Percentiles rank a stretch among this genome's conserved stretches.
phyloP scores from a whole-genome alignment of 2,329 filamentous ascomycete species.

The Dendryphion nanum region DNA sequence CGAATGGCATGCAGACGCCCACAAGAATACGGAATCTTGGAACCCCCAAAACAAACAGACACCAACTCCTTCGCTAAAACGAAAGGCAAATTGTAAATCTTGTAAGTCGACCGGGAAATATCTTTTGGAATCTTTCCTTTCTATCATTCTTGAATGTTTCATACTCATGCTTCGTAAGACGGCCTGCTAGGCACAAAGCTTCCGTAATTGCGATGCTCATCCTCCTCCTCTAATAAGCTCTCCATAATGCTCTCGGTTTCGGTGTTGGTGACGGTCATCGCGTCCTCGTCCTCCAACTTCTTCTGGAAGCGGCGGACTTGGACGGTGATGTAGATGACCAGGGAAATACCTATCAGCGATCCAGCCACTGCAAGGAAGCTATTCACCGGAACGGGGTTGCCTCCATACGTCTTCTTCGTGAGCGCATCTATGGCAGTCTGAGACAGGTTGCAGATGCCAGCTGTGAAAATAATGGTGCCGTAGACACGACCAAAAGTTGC shows the following conservation, averaged over 20 bases:
- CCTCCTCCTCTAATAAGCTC: slow-evolving; percentile 35
- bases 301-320: slow-evolving; percentile 31
- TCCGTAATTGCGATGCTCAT: slow-evolving; percentile 20
- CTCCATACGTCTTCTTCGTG: slow-evolving; percentile 67
- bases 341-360: slow-evolving; percentile 58
- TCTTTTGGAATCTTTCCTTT: too few relatives aligned
- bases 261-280: slow-evolving; percentile 64
- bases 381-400: slow-evolving; percentile 77
- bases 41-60: too few relatives aligned
- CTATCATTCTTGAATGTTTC: too few relatives aligned
- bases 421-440: slow-evolving; percentile 76
- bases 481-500: slow-evolving; percentile 87
- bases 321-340: slow-evolving; percentile 52
- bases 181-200: slow-evolving; percentile 3
- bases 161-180: too few relatives aligned
- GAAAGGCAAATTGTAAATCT: too few relatives aligned
- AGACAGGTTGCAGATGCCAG: slow-evolving; percentile 77
- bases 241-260: slow-evolving; percentile 63
- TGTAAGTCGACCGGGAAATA: too few relatives aligned
- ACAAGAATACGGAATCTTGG: too few relatives aligned
- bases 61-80: too few relatives aligned
- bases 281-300: slow-evolving; percentile 34
- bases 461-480: slow-evolving; percentile 80
- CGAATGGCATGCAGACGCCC: too few relatives aligned
- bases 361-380: slow-evolving; percentile 61